These are phyloP conservation scores for Chaetomium sp. DNA, from an alignment of 2,329 filamentous ascomycete genomes.

Conservation along the genomic window DNA sequence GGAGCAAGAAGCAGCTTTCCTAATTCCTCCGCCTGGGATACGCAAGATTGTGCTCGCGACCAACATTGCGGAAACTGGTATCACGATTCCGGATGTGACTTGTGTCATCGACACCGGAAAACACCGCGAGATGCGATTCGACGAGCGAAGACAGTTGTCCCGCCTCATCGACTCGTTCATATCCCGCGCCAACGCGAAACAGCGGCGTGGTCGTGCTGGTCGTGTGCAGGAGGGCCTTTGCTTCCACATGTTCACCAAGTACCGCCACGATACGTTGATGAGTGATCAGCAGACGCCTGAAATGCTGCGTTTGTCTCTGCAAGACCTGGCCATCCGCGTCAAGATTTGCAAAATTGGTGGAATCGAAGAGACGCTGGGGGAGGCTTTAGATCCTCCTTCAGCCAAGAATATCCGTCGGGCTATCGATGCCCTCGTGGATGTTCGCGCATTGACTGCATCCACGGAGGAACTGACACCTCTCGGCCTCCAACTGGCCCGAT, in stretches of 20 bases:
- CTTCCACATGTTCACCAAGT: slow-evolving; percentile 91
- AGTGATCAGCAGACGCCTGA: slow-evolving; percentile 92
- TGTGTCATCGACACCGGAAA: slow-evolving; percentile 96
- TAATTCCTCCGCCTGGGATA: slow-evolving; percentile 71
- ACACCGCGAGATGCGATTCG: slow-evolving; percentile 95
- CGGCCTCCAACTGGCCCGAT: slow-evolving; percentile 75
- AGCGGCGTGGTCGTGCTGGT: slow-evolving; percentile 85
- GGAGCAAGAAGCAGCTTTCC: slow-evolving; percentile 90
- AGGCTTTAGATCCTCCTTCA: slow-evolving; percentile 84
- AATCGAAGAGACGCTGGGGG: slow-evolving; percentile 81
- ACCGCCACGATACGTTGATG: slow-evolving; percentile 79
- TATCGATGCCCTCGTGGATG: slow-evolving; percentile 87
- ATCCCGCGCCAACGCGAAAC: slow-evolving; percentile 90
- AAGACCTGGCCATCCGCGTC: slow-evolving; percentile 90
- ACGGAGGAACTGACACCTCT: slow-evolving; percentile 80
- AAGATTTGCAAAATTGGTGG: slow-evolving; percentile 96
- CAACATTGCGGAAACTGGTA: slow-evolving; percentile 97
- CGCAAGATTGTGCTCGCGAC: slow-evolving; percentile 95
- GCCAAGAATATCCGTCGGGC: slow-evolving; percentile 89
- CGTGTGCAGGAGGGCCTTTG: slow-evolving; percentile 93
- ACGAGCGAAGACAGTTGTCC: slow-evolving; percentile 86
- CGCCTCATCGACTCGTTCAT: slow-evolving; percentile 91
- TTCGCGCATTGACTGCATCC: slow-evolving; percentile 72
- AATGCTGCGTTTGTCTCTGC: slow-evolving; percentile 87
- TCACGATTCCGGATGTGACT: slow-evolving; percentile 96